Evolutionary conservation across 441 rosid genomes (phyloP), one percentile per base, ranked within the genome.

Genomic region (Erodium trifolium): DNA sequence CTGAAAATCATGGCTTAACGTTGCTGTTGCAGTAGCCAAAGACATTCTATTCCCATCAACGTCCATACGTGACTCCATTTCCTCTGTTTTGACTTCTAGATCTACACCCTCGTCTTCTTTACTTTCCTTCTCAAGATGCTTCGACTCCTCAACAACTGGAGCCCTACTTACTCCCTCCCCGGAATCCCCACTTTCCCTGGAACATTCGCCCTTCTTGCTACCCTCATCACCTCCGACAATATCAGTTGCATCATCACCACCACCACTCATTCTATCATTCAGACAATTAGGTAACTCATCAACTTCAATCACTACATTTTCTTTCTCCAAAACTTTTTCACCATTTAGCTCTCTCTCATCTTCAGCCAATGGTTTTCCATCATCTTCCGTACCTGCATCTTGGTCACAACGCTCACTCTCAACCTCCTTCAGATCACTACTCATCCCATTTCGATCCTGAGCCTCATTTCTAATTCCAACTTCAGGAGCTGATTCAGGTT

Each of bases 1-100:
- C 82, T 78, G 81, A 73, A 82, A 70, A 75, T 41, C 78, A 49
- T 71, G 83, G 71, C 66, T 65, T 64, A 80, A 67, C 69, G 65
- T 76, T 57, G 78, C 84, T 12, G 78, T 79, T 59, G 73, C 74
- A 68, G 66, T 47, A 79, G 73, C 71, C 6, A 47, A 43, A 67
- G 72, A 70, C 64, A 73, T 70, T 71, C 18, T 78, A 69, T 65
- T 77, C 53, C 72, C 88, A 55, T 69, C 73, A 65, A 72, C 71
- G 70, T 79, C 90, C 72, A 75, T 76, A 27, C 55, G 74, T 16
- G 69, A 75, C 67, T 77, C 78, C 78, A 35, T 74, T 66, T 76
- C 85, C 60, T 73, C 84, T 53, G 69, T 70, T 74, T 80, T 81
- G 68, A 68, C 77, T 69, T 84, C 83, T 73, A 75, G 82, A 82